Evolutionary conservation across 1,139 yeast species (phyloP).

Genomic region (Hansenula lynferdii): DNA sequence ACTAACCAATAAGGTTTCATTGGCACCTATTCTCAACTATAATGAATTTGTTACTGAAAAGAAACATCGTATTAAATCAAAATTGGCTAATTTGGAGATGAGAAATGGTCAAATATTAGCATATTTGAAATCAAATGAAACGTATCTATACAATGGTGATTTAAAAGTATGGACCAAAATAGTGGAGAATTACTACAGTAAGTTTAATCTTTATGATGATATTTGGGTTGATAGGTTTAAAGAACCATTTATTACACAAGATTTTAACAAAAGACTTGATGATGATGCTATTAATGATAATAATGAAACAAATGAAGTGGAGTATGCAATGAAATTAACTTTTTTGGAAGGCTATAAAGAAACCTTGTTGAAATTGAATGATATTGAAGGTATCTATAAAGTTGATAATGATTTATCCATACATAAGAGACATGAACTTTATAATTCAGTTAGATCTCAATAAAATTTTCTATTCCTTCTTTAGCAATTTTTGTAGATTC

Average conservation of each 20-base stretch:
- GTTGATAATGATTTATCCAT: constrained; percentile 4
- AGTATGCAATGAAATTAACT: constrained; percentile 11
- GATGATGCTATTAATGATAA: background rate
- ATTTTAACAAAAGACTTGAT: background rate
- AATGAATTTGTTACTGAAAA: constrained; percentile 16
- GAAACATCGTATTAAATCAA: constrained; percentile 20
- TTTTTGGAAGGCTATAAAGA: constrained; percentile 16
- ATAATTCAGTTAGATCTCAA: constrained; percentile 6
- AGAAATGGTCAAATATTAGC: constrained; percentile 40
- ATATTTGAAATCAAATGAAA: constrained; percentile 33
- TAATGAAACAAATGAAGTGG: background rate
- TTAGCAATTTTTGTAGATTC: constrained; percentile 22
- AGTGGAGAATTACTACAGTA: constrained; percentile 11
- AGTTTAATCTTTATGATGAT: constrained; percentile 10
- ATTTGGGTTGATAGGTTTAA: constrained; percentile 13
- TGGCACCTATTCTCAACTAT: constrained; percentile 49
- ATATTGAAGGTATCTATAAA: background rate
- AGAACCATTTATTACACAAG: constrained; percentile 3
- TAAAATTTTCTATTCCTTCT: constrained; percentile 1
- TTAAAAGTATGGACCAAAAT: constrained; percentile 41
- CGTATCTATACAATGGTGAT: constrained; percentile 36
- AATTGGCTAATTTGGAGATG: constrained; percentile 22
- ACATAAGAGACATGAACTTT: constrained; percentile 4
- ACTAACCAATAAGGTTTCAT: constrained; percentile 37
- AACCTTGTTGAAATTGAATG: constrained; percentile 5